phyloP scores from a whole-genome alignment of 257 asterid species.

The Solanum clarkiae region DNA sequence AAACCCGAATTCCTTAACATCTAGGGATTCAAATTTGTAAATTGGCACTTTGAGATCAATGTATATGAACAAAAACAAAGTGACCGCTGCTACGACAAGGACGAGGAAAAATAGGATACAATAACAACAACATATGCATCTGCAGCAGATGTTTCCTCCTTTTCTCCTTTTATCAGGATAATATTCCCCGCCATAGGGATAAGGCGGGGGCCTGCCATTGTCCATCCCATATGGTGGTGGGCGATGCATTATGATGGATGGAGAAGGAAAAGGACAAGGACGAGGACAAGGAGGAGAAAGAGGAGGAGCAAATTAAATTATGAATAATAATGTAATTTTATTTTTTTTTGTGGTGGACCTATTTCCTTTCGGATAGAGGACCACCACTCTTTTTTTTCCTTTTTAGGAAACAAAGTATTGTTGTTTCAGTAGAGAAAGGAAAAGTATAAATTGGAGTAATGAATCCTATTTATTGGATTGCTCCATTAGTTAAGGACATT shows the following conservation, averaged over 20 bases:
- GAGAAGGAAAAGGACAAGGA: not conserved
- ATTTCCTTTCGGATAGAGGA: not conserved
- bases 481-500: not conserved
- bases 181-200: conserved; percentile 12
- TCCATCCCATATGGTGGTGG: conserved; percentile 25
- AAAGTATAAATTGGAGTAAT: not conserved
- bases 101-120: conserved; percentile 27
- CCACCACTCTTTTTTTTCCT: not conserved
- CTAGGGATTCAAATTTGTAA: conserved; percentile 16
- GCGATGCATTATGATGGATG: not conserved
- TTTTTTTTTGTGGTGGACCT: not conserved
- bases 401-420: not conserved
- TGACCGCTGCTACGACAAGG: not conserved
- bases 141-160: not conserved
- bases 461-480: not conserved
- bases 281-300: not conserved
- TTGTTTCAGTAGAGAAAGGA: not conserved
- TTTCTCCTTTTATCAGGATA: not conserved
- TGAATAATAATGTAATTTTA: not conserved
- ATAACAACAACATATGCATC: conserved; percentile 39
- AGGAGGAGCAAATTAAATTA: not conserved
- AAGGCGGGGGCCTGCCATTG: not conserved
- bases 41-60: conserved; percentile 30
- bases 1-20: conserved; percentile 23
- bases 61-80: conserved; percentile 1